Percentiles rank a stretch among this genome's conserved stretches.
Evolutionary conservation across 2,329 filamentous ascomycete species (phyloP).

Genomic region (Penicillium palitans): DNA sequence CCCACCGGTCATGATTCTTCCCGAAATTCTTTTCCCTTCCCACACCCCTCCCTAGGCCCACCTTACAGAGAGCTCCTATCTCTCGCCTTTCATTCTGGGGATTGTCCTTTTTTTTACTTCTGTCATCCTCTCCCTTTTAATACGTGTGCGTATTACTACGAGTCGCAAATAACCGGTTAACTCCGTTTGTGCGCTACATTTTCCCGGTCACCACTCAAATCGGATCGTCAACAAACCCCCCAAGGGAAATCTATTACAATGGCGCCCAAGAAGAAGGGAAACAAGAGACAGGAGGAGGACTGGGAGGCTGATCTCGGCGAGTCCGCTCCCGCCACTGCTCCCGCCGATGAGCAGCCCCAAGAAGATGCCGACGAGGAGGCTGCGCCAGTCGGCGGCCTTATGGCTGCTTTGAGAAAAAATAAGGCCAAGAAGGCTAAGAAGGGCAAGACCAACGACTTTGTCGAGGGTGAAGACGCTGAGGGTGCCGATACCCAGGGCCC

Average conservation of each 20-base stretch:
- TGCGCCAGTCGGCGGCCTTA: constrained; percentile 64
- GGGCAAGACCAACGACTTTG: constrained; percentile 72
- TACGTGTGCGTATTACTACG: constrained; percentile 7
- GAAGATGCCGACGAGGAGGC: constrained; percentile 55
- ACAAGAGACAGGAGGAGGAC: constrained; percentile 81
- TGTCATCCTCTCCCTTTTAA: not conserved
- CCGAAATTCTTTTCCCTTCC: constrained; percentile 28
- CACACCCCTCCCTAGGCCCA: constrained; percentile 21
- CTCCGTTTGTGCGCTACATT: constrained; percentile 30
- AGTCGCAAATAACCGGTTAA: constrained; percentile 28
- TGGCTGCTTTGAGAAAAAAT: constrained; percentile 79
- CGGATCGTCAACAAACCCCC: constrained; percentile 11
- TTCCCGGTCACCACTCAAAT: constrained; percentile 20
- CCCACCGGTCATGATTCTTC: constrained; percentile 28
- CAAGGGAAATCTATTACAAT: constrained; percentile 51
- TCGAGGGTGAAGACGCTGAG: constrained; percentile 65
- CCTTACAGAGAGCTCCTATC: constrained; percentile 12
- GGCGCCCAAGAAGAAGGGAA: constrained; percentile 94
- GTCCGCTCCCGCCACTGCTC: constrained; percentile 53
- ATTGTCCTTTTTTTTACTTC: constrained; percentile 10
- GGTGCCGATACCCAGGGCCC: constrained; percentile 17
- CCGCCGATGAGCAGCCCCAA: constrained; percentile 48
- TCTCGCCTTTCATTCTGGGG: constrained; percentile 24
- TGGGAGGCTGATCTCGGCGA: constrained; percentile 95
- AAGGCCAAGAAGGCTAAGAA: constrained; percentile 90